Base-by-base conservation (phyloP, 139 green algal genomes). In the Zygnema cylindricum region DNA sequence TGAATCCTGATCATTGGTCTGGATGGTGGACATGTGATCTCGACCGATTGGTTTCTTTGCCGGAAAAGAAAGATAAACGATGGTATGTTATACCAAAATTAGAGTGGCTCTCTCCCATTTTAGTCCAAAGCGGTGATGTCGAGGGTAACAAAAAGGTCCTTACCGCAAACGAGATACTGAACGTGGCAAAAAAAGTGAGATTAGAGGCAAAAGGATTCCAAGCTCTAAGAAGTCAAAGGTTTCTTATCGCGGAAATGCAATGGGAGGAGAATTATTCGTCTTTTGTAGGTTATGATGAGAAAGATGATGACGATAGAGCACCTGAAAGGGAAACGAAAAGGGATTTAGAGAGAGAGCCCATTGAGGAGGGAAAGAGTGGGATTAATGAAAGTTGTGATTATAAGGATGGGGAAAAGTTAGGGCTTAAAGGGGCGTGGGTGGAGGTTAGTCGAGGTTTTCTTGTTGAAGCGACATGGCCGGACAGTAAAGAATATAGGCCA, bases 1-100 rank as follows among this genome's bases (percentile, higher is more conserved):
- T 63, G 49, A 84, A 84, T 35, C 55, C 83, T 1, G 22, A 43
- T 32, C 83, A 88, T 39, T 88, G 83, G 83, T 22, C 40, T 23
- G 83, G 83, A 35, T 88, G 83, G 83, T 88, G 83, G 83, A 88
- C 83, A 2, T 38, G 36, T 38, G 83, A 88, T 38, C 69, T 82
- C 0, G 33, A 35, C 36, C 32, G n/a, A 43, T 22, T 88, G 22
- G 63, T 88, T 16, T 1, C 41, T 11, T 33, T 55, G n/a, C 55
- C 83, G 1, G 36, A n/a, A 0, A 55, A 69, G 23, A 39, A 1
- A 16, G 40, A 88, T 3, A 43, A 33, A 73, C 69, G 35, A 33
- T 88, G 83, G 83, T 84, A 84, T 63, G 55, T 88, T 35, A 32
- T 88, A 1, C 83, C 63, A 43, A 88, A 83, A 35, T 32, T 69